Base-by-base conservation (phyloP, 331 rosid species). In the Quercus tomentella region DNA sequence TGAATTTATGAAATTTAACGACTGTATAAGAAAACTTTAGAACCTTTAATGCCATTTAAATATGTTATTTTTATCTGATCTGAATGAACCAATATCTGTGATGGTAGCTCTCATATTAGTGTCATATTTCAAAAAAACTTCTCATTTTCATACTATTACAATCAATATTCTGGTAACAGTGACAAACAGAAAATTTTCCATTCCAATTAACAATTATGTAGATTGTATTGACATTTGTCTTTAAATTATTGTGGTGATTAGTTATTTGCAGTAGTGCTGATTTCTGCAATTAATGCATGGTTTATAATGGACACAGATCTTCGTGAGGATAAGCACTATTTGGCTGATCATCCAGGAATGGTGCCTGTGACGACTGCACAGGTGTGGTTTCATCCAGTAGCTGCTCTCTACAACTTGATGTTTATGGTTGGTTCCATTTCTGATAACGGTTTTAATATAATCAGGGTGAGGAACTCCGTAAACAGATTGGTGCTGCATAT, bases 401-500 rank as follows among this genome's bases (percentile, higher is more conserved):
- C 33, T 67, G 81, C 30, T 81, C 10, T 75, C 21, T 78, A 63
- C 56, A 70, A 54, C 43, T 51, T 62, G 33, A 33, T 62, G 56
- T 28, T 58, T 56, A 69, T 71, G 56, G 43, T 30, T 83, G 41
- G 71, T 73, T 18, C 72, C 58, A 37, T 51, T 83, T 63, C 80
- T 56, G 45, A 20, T 56, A 7, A 68, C 73, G 72, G 56, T 58
- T 78, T 80, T 77, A 31, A 54, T 80, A 22, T 79, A 60, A 71
- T 75, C 76, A 93, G 99, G 99, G 99, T 0, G 99, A 95, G 87
- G 99, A 95, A 87, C 97, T 95, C 56, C 94, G 97, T n/a, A 93
- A 88, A 78, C 93, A 93, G 79, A 95, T 95, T 56, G 99, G 98
- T 56, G 97, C 97, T 45, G 76, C 88, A 30, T 91, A 85, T 83